These are phyloP conservation scores for Cocos nucifera DNA, from an alignment of 176 grass and related monocot genomes.

Conservation along the genomic window DNA sequence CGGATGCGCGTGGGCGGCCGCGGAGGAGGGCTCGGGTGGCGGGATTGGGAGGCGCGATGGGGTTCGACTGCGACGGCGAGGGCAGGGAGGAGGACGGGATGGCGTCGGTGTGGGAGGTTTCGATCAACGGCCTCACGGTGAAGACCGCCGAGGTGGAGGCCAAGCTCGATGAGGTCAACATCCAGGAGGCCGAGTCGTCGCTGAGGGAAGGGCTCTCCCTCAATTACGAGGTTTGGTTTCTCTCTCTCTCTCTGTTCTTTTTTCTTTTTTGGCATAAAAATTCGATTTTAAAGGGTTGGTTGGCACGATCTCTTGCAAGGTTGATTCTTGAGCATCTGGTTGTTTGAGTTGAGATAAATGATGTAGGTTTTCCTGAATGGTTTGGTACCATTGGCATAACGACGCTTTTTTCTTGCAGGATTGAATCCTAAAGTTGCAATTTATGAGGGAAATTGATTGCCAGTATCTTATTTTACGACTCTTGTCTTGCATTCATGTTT, in stretches of 20 bases:
- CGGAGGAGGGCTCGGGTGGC: background rate
- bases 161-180: constrained; percentile 84
- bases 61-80: constrained; percentile 18
- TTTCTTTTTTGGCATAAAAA: background rate
- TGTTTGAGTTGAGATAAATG: too few species aligned
- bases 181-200: constrained; percentile 93
- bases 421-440: too few species aligned
- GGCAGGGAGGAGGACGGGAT: constrained; percentile 20
- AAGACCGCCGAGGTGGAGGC: constrained; percentile 53
- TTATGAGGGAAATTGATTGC: too few species aligned
- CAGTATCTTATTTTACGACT: background rate
- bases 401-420: too few species aligned
- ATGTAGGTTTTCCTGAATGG: too few species aligned
- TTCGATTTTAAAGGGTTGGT: background rate
- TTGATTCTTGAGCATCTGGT: background rate
- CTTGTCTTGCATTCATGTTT: background rate
- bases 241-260: background rate
- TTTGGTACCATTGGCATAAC: too few species aligned
- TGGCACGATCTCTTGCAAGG: background rate
- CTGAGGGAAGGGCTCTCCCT: constrained; percentile 97
- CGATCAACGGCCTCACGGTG: constrained; percentile 9
- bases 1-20: constrained; percentile 6
- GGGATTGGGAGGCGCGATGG: constrained; percentile 8
- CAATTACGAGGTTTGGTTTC: constrained; percentile 75
- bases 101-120: constrained; percentile 22